Percentiles rank a stretch among this genome's conserved stretches.
Conservation (phyloP, 306 rosid species). For the Pachyrhizus erosus region DNA sequence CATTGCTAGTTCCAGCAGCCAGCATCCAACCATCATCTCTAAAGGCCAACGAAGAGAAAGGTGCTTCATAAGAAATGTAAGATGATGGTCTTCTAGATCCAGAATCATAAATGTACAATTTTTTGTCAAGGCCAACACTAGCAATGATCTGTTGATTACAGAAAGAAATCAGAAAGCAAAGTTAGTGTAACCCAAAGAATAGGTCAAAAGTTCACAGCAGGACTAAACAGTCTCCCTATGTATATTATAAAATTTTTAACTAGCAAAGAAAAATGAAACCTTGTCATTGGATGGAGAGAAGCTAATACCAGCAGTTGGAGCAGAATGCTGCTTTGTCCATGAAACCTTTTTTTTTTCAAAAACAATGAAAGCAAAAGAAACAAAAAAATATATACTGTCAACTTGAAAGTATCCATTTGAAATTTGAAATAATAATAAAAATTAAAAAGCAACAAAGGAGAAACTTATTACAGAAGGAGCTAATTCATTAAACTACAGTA, state of each 20-base stretch:
- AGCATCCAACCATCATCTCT: constrained; percentile 95
- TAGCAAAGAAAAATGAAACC: constrained; percentile 56
- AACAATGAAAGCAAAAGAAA: not conserved
- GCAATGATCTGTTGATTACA: constrained; percentile 79
- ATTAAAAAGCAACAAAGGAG: constrained; percentile 24
- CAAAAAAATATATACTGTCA: constrained; percentile 20
- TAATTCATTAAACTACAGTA: constrained; percentile 7
- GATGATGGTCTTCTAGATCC: constrained; percentile 86
- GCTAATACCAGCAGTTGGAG: constrained; percentile 97
- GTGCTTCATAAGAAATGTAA: constrained; percentile 87
- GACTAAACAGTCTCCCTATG: constrained; percentile 36
- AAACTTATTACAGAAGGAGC: constrained; percentile 19
- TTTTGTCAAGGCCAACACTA: constrained; percentile 95
- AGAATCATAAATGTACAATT: constrained; percentile 88
- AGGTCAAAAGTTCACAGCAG: constrained; percentile 28
- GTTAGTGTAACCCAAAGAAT: constrained; percentile 37
- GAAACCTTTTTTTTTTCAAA: constrained; percentile 61
- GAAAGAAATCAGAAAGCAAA: constrained; percentile 46
- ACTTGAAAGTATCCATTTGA: constrained; percentile 1
- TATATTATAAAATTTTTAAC: constrained; percentile 25
- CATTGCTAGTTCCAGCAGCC: constrained; percentile 98
- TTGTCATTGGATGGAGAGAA: constrained; percentile 98
- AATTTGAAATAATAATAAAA: constrained; percentile 30
- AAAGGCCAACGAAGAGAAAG: constrained; percentile 92
- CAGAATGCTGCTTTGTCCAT: constrained; percentile 98